Base-by-base conservation (phyloP, 371 early-diverging fungal genomes). In the Saksenaea oblongispora region DNA sequence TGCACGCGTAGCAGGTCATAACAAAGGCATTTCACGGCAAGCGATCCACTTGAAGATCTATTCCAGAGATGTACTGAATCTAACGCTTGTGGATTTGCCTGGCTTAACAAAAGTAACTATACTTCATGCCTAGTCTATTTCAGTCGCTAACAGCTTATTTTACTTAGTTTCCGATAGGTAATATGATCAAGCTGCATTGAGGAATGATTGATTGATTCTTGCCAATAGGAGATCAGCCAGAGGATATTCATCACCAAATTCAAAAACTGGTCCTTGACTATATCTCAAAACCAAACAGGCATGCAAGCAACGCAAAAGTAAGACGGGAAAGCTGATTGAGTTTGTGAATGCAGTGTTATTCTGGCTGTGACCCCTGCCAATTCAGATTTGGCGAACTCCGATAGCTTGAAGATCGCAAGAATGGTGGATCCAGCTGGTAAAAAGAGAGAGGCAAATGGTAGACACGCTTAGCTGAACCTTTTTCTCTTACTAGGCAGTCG, bases 61-160 rank as follows among this genome's bases (percentile, higher is more conserved):
- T 60, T 92, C 92, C 5, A 82, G 87, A 34, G 88, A 93, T 31
- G 94, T 95, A 9, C 84, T 96, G 35, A 94, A 93, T 65, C 71
- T 98, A 41, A 98, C 97, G 1, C 75, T 98, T 27, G 92, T 96
- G 15, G 98, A 98, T 79, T 76, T 98, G 58, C 98, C 98, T 7
- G 98, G 98, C 24, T 73, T 98, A 35, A 93, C 95, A 61, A 93
- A 94, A 84, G 90, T 88, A 81, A 59, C 11, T 39, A 39, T 39
- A n/a, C n/a, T n/a, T n/a, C n/a, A n/a, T 39, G 11, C 39, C 10
- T 5, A 39, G 39, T 36, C 18, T 15, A 31, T 47, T 28, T 59
- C 2, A 13, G 0, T 27, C 3, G 22, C 5, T 14, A 5, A 14
- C 24, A 24, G 51, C 10, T 37, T 13, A 53, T 28, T 51, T 56